Base-by-base conservation (phyloP, 2,329 filamentous ascomycete genomes). In the Diaporthe ampelina region DNA sequence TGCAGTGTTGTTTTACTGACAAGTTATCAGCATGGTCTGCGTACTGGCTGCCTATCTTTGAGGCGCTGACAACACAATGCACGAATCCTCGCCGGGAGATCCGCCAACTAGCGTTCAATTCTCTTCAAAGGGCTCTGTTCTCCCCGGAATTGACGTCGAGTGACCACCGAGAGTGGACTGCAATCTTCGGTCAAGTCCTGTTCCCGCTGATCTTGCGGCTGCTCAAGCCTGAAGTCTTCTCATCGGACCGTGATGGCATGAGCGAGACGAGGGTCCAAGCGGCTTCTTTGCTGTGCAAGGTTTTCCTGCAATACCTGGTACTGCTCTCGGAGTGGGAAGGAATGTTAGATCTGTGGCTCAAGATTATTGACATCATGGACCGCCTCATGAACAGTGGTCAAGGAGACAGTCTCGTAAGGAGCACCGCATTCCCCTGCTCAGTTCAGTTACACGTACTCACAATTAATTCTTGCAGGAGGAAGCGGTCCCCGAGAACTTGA, bases 1-100 rank as follows among this genome's bases (percentile, higher is more conserved):
- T 35, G 24, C n/a, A 37, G 21, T 17, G 29, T 15, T 52, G 26
- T 35, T 50, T 37, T 59, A 56, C 81, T 83, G 75, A 82, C 77
- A 78, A 54, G 75, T 78, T 65, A 43, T 61, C 76, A 94, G 97
- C 97, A 19, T 99, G 97, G 97, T 95, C 95, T 68, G 95, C 97
- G 11, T 99, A 99, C 82, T 99, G 97, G 97, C 92, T 95, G 19
- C 97, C 96, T 1, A 95, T 99, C 35, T 97, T 99, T 83, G 91
- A 95, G 78, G 94, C 95, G 8, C 86, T 99, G 24, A 97, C 94
- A 4, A 91, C 91, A 6, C 97, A 99, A 84, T 98, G 95, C 83
- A 94, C 94, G 71, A 99, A 98, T 81, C 95, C 95, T 0, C 98
- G 95, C 80, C 93, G 96, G 72, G 95, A 98, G 79, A 94, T 99